Evolutionary conservation across 768 basidiomycete genomes (phyloP).

Genomic region (Epithele typhae): DNA sequence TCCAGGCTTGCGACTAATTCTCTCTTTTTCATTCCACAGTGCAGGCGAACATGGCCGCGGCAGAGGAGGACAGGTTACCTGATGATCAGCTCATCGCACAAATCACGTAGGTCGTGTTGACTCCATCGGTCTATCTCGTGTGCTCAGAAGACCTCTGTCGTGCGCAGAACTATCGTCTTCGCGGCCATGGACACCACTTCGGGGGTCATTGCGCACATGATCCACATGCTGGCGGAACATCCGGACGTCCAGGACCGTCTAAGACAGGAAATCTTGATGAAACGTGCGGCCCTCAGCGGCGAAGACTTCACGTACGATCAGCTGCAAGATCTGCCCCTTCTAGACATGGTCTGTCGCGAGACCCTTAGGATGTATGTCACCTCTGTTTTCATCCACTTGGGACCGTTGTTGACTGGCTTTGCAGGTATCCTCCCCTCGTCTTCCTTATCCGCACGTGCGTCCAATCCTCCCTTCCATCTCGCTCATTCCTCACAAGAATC

Average conservation of each 20-base stretch:
- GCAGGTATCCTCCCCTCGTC: slow-evolving; percentile 9
- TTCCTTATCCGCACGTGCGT: slow-evolving; percentile 7
- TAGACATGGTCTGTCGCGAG: slow-evolving; percentile 1
- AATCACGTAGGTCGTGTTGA: slow-evolving; percentile 5
- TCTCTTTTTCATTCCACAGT: too few species aligned
- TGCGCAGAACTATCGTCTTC: slow-evolving; percentile 16
- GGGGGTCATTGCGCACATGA: slow-evolving; percentile 10
- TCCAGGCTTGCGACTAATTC: too few species aligned
- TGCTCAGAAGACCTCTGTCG: not conserved
- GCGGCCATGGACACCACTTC: slow-evolving; percentile 26
- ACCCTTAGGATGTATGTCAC: slow-evolving; percentile 22
- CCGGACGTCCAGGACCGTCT: slow-evolving; percentile 32
- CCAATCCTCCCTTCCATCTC: not conserved
- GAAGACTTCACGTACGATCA: not conserved
- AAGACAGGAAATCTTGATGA: slow-evolving; percentile 15
- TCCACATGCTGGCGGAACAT: slow-evolving; percentile 23
- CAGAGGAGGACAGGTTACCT: slow-evolving; percentile 10
- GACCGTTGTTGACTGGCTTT: not conserved
- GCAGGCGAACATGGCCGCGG: slow-evolving; percentile 13
- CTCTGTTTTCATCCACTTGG: slow-evolving; percentile 25
- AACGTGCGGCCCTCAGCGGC: slow-evolving; percentile 2
- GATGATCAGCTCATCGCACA: slow-evolving; percentile 17
- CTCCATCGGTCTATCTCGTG: not conserved
- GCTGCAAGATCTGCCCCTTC: not conserved
- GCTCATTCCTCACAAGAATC: not conserved